Base-by-base conservation (phyloP, 225 moss, liverwort and hornwort genomes). In the Anthoceros angustus region DNA sequence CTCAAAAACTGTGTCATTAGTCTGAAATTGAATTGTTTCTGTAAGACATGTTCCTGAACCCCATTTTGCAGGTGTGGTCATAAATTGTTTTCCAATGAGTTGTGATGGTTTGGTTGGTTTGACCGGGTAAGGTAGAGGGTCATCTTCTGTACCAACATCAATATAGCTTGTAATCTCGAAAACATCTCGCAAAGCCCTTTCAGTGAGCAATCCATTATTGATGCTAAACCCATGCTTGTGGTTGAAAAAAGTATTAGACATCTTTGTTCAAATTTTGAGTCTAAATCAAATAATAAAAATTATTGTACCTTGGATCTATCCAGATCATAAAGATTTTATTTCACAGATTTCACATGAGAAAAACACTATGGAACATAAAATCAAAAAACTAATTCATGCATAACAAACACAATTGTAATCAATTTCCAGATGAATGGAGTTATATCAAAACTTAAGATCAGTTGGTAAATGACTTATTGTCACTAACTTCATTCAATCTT, bases 1-100 rank as follows among this genome's bases (percentile, higher is more conserved):
- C 62, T 90, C 88, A 73, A 95, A 95, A 66, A 86, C 90, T 42
- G 90, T 86, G 76, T 88, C 86, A 64, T 91, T 91, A 10, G 94
- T 91, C 71, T 90, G 94, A 71, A 88, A 85, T 15, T 0, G 0
- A 20, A 55, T 55, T 8, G 12, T 15, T 0, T 55, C 55, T 9
- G 55, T 1, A 0, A 4, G 55, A 15, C 55, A 55, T 55, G 55
- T 55, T 15, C 55, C 55, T 55, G 55, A 55, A 39, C 90, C 94
- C 82, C 78, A 85, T 72, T 95, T 95, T 68, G 90, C 75, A 5
- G 85, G 66, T 70, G 77, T 80, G 3, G 91, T 83, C 78, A 83
- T 78, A 73, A 95, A 86, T 67, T 95, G 94, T 71, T 95, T 95
- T 48, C 90, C 90, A 75, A 80, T 85, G 78, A 70, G 41, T 32